Base-by-base conservation (phyloP, 768 basidiomycete genomes). In the Boletellus ananiceps region DNA sequence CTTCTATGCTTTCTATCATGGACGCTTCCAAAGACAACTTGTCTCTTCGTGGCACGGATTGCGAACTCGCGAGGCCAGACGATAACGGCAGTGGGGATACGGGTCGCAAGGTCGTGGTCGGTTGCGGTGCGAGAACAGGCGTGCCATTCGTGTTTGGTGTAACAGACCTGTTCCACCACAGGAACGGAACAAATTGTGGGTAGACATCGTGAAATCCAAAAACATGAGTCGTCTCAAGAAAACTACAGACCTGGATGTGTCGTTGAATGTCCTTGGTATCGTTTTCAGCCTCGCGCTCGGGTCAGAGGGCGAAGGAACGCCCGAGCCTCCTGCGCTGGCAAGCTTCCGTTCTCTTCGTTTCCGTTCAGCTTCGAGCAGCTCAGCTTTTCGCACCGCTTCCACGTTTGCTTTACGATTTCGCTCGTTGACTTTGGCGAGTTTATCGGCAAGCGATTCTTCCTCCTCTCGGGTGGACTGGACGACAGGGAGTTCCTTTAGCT, bases 341-440 rank as follows among this genome's bases (percentile, higher is more conserved):
- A 83, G 63, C 62, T 80, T 84, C 18, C 88, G 74, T 48, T 89
- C 86, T 41, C 77, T 73, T 47, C 84, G 74, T 68, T 86, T 88
- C 42, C 83, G 74, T 62, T 91, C 89, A 8, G 76, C 70, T 57
- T 84, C 83, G 31, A 72, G 71, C 31, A 83, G 65, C 67, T 95
- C 93, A 0, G 88, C 86, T 55, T 79, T 81, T 50, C 88, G 76
- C 45, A 93, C 80, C 4, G 81, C 80, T 60, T 94, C 95, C 56
- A 82, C 55, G 49, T 95, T 95, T 27, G 86, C 84, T 63, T 80
- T 85, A 48, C 88, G 79, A 66, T 97, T 97, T 48, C 92, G 81
- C 69, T 93, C 91, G 63, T 95, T 97, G 46, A 98, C 83, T 61
- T 73, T 81, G 14, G 88, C 81, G 21, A 95, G 75, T 61, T 80